Evolutionary conservation across 768 basidiomycete species (phyloP).

Genomic region (Xanthoconium purpureum): DNA sequence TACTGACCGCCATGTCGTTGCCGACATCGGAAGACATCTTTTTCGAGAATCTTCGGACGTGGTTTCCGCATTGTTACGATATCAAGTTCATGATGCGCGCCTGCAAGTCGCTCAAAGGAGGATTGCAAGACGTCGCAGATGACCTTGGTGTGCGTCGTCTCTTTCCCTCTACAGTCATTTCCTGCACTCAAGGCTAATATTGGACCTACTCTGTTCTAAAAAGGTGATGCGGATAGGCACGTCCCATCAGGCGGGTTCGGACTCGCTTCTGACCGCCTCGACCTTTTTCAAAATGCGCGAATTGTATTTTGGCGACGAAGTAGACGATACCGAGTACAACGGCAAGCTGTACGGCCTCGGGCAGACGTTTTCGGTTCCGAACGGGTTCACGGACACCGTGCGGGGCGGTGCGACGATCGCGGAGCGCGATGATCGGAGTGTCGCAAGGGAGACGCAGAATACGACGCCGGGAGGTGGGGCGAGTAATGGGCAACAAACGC

Average conservation of each 20-base stretch:
- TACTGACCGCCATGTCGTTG: constrained; percentile 80
- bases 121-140: constrained; percentile 93
- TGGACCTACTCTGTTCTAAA: background rate
- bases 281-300: constrained; percentile 97
- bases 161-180: background rate
- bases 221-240: constrained; percentile 87
- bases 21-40: constrained; percentile 88
- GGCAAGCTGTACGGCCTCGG: constrained; percentile 84
- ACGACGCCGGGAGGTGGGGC: constrained; percentile 46
- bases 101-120: constrained; percentile 78
- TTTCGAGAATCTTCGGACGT: constrained; percentile 79
- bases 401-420: constrained; percentile 79
- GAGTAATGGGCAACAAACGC: constrained; percentile 27
- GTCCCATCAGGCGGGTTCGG: constrained; percentile 97
- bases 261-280: constrained; percentile 87
- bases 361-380: constrained; percentile 66
- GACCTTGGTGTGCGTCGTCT: constrained; percentile 77
- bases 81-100: constrained; percentile 95
- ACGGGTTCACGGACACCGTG: constrained; percentile 62
- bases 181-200: background rate
- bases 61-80: constrained; percentile 97
- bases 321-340: constrained; percentile 80
- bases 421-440: constrained; percentile 67
- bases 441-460: constrained; percentile 49
- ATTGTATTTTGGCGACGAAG: constrained; percentile 84